Base-by-base conservation (phyloP, 2,329 filamentous ascomycete genomes). In the Fusarium sp. region DNA sequence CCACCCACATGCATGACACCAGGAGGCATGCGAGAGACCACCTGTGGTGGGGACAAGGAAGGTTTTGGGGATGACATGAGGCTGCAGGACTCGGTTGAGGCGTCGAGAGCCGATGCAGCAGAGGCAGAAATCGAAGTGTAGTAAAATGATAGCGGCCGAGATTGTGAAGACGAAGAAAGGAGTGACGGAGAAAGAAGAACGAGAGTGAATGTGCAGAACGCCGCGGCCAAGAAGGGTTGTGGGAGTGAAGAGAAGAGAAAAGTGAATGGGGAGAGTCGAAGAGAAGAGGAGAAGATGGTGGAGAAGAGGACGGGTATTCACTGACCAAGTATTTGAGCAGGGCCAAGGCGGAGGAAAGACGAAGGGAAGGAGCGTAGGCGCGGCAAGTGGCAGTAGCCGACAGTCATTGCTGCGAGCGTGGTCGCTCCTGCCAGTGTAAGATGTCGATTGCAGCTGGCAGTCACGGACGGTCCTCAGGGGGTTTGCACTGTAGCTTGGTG, bases 31-130 rank as follows among this genome's bases (percentile, higher is more conserved):
- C 76, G 57, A 20, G 70, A 63, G 47, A 66, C 72, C 66, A 72
- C 77, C 68, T 80, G 77, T 33, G 80, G 75, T 60, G 81, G 78
- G 33, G 80, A 78, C 20, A 68, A 77, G 57, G 76, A 73, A 38
- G 76, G 73, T 54, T 78, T 78, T 33, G 79, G 65, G 60, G 79
- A 67, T 63, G 82, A 78, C 83, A 84, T 84, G 66, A 63, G 73
- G 30, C 43, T 57, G 38, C 56, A 63, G 43, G 35, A 32, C 32
- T 58, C 61, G 37, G 54, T 62, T 37, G 54, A 61, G 57, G 61
- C 43, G 50, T 68, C 25, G 63, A 65, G 56, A 63, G 66, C 62
- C 17, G 50, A 37, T 69, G 40, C 58, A 58, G 32, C 65, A 27
- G 60, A 64, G 67, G 67, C 61, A 32, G 61, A 56, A 59, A 72